phyloP scores from a whole-genome alignment of 164 flowering plant species.

The Buxus sempervirens region DNA sequence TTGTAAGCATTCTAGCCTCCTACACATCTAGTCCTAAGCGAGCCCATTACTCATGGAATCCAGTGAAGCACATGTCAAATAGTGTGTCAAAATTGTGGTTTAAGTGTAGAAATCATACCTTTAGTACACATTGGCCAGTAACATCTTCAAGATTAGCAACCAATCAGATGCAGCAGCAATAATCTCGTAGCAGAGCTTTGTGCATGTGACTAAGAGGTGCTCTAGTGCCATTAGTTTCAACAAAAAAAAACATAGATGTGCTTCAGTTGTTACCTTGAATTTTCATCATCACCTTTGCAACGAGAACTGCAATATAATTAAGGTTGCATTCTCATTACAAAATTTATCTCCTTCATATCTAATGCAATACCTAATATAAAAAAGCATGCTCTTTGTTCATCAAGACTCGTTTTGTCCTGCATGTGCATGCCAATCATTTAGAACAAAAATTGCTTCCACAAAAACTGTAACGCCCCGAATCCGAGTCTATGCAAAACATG shows the following conservation, averaged over 20 bases:
- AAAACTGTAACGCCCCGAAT: constrained; percentile 93
- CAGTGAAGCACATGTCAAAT: not conserved
- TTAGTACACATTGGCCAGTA: constrained; percentile 77
- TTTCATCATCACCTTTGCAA: constrained; percentile 78
- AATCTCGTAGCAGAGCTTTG: constrained; percentile 89
- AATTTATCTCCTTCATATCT: not conserved
- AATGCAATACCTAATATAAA: constrained; percentile 61
- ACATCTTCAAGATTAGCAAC: constrained; percentile 66
- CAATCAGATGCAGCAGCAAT: constrained; percentile 96
- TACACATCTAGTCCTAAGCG: no score
- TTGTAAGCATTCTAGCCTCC: not conserved
- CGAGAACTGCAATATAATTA: constrained; percentile 1
- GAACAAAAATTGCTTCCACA: constrained; percentile 88
- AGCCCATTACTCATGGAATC: not conserved
- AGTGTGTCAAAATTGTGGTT: not conserved
- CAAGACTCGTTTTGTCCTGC: constrained; percentile 49
- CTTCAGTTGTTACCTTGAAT: constrained; percentile 79
- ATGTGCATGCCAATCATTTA: constrained; percentile 80
- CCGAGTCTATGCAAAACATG: no score
- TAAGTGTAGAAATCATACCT: constrained; percentile 39
- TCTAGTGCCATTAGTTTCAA: constrained; percentile 99
- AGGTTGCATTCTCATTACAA: not conserved
- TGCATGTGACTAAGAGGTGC: constrained; percentile 92
- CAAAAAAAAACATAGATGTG: constrained; percentile 70
- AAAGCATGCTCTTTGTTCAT: constrained; percentile 41